Evolutionary conservation across 78 protist species (phyloP).

Genomic region (Speleostelium caveatum): DNA sequence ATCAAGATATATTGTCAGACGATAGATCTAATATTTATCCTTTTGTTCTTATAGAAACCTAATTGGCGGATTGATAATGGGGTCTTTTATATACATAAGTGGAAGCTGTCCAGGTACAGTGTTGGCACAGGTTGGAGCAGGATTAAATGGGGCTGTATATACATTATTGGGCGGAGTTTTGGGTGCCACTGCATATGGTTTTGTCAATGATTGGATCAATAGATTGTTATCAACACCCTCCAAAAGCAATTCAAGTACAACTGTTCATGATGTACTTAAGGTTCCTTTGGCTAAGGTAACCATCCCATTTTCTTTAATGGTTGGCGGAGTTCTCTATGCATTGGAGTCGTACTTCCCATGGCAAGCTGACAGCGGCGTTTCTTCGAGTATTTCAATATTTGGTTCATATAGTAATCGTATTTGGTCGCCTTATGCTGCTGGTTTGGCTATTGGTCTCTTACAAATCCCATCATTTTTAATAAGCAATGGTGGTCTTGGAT

Average conservation of each 20-base stretch:
- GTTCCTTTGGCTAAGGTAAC: constrained; percentile 14
- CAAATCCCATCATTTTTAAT: constrained; percentile 40
- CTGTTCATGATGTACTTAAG: background rate
- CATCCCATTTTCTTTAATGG: constrained; percentile 28
- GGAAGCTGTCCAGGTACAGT: constrained; percentile 84
- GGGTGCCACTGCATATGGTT: constrained; percentile 31
- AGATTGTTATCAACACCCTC: constrained; percentile 5
- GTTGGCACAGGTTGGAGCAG: constrained; percentile 63
- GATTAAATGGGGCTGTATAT: constrained; percentile 9
- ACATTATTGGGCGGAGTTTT: constrained; percentile 68
- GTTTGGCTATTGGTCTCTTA: constrained; percentile 28
- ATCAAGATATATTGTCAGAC: background rate
- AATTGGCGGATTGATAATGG: constrained; percentile 74
- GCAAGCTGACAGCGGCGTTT: constrained; percentile 11
- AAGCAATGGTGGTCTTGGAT: constrained; percentile 21
- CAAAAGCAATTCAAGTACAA: background rate
- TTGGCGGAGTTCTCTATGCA: background rate
- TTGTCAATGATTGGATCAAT: background rate
- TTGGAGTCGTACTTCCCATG: constrained; percentile 49
- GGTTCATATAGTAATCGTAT: background rate
- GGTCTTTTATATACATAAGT: constrained; percentile 44
- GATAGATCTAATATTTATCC: background rate
- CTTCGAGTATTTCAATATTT: background rate
- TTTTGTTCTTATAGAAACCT: constrained; percentile 18
- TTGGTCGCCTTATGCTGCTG: constrained; percentile 74